Base-by-base conservation (phyloP, 495 filamentous ascomycete species). In the Cladorrhinum samala region DNA sequence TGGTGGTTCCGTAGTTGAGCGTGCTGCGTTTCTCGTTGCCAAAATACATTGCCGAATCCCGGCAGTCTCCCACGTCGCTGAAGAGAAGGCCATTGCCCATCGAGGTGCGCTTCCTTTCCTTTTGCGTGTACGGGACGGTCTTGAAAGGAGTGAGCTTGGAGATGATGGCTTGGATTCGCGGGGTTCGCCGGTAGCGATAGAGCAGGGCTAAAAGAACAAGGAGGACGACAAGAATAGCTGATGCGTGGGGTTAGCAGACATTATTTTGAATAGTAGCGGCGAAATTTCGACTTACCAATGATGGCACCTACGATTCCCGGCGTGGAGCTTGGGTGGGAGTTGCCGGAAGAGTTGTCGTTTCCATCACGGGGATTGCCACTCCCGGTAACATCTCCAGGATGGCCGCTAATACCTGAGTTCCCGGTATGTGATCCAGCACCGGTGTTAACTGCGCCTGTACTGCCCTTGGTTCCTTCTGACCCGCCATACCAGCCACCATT, bases 11-110 rank as follows among this genome's bases (percentile, higher is more conserved):
- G 53, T 61, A 64, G 54, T 50, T 46, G 8, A 53, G 9, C 3
- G n/a, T 49, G 36, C 38, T 19, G 5, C 56, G 30, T 33, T 64
- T 64, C 9, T 66, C 58, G n/a, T n/a, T n/a, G n/a, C n/a, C n/a
- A n/a, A n/a, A n/a, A 19, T 30, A 14, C 47, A 55, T 54, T 16
- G 54, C 21, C 1, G 47, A 49, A 6, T 61, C 58, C 14, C 50
- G 50, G 4, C 19, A 23, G 37, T 64, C 53, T 24, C 40, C 39
- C 11, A 56, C 54, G 21, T 60, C 59, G 36, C 53, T 59, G 43
- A 64, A 64, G 0, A 68, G 40, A 2, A 68, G 55, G 16, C 53
- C 54, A 5, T 25, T 55, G 47, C 65, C 65, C 58, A 68, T 62
- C 1, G 65, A 68, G 1, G 57, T 55, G 1, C 65, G 60, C 24